Evolutionary conservation across 352 stramenopile species (phyloP).

Genomic region (Pseudoperonospora humuli): DNA sequence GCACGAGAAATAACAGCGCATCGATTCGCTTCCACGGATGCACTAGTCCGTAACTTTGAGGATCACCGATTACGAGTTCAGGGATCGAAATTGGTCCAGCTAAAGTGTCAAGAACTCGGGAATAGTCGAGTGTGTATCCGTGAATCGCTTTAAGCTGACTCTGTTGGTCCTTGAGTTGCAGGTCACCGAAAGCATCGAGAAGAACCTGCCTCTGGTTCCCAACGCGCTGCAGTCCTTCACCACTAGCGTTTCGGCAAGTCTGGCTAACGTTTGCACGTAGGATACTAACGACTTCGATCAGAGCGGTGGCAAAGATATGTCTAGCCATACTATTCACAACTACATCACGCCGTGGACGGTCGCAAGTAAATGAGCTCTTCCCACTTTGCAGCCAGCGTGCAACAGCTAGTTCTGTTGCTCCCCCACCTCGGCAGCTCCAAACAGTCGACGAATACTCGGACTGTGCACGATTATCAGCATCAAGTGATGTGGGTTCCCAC

Average conservation of each 20-base stretch:
- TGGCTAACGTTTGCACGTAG: conserved; percentile 23
- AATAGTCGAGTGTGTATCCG: conserved; percentile 27
- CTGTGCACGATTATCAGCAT: background rate
- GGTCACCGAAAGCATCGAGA: conserved; percentile 12
- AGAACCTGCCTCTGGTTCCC: conserved; percentile 20
- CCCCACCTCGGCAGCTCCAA: conserved; percentile 35
- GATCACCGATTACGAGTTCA: conserved; percentile 31
- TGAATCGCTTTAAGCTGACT: conserved; percentile 5
- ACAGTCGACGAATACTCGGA: background rate
- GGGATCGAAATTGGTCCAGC: conserved; percentile 30
- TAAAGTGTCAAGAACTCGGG: conserved; percentile 22
- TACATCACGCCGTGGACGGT: background rate
- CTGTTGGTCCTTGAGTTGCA: conserved; percentile 5
- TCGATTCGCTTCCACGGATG: conserved; percentile 49
- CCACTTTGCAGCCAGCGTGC: conserved; percentile 15
- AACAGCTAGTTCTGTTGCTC: conserved; percentile 37
- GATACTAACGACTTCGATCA: conserved; percentile 30
- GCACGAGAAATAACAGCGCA: conserved; percentile 32
- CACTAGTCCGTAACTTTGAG: conserved; percentile 25
- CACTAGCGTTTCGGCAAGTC: conserved; percentile 1
- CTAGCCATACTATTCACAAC: conserved; percentile 6
- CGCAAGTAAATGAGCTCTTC: background rate
- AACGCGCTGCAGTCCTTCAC: background rate
- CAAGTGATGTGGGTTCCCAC: conserved; percentile 15
- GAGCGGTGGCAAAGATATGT: conserved; percentile 16